Percentiles rank a stretch among this genome's conserved stretches.
These are phyloP conservation scores for Salix dunnii DNA, from an alignment of 345 rosid species.

Conservation along the genomic window DNA sequence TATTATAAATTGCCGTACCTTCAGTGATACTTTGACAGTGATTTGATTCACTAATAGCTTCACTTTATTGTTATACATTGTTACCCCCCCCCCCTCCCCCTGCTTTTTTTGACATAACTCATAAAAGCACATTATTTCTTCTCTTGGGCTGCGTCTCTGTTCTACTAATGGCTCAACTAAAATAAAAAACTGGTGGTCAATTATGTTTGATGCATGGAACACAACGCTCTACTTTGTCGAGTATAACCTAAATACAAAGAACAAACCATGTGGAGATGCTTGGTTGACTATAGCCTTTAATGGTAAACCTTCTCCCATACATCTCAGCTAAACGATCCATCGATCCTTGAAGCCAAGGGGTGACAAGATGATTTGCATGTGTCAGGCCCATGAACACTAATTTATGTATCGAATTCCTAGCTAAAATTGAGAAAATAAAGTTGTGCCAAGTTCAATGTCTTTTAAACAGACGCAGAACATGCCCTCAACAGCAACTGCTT, in stretches of 20 bases:
- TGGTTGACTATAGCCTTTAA: conserved; percentile 4
- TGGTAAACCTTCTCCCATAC: too few species aligned
- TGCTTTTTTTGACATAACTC: too few species aligned
- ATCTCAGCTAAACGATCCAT: too few species aligned
- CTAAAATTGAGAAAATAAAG: background rate
- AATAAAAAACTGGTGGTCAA: background rate
- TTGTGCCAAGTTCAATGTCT: background rate
- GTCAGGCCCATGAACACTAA: background rate
- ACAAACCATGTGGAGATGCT: conserved; percentile 22
- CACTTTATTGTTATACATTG: too few species aligned
- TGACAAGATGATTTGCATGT: background rate
- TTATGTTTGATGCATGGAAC: background rate
- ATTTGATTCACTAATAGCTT: too few species aligned
- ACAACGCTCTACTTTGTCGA: background rate
- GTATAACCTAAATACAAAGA: background rate
- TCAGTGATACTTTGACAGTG: too few species aligned
- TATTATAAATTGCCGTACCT: too few species aligned
- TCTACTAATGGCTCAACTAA: background rate
- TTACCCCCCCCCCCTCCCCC: conserved; percentile 1
- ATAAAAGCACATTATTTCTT: too few species aligned
- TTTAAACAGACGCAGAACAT: background rate
- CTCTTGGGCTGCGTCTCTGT: background rate
- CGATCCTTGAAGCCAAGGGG: too few species aligned
- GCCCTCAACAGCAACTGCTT: too few species aligned
- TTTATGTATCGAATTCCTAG: background rate